These are phyloP conservation scores for Apiospora aurea DNA, from an alignment of 2,329 filamentous ascomycete species.

Conservation along the genomic window DNA sequence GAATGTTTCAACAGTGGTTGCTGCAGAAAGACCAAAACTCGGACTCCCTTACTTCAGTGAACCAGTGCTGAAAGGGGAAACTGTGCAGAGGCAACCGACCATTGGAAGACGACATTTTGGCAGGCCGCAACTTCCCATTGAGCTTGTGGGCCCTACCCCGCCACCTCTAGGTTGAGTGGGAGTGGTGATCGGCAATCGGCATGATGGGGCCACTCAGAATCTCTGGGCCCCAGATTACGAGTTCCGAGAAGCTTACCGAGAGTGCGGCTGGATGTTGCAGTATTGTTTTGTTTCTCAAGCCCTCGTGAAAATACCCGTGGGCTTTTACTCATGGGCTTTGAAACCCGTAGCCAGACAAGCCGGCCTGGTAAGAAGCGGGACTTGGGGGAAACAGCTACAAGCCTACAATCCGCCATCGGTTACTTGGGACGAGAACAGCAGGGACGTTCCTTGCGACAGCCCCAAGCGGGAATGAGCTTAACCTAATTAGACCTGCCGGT, in stretches of 20 bases:
- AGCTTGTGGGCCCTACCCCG: background rate
- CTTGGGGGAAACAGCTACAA: background rate
- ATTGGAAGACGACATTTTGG: background rate
- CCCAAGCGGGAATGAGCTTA: background rate
- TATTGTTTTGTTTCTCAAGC: background rate
- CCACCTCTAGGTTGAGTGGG: background rate
- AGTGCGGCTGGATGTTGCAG: too few species aligned
- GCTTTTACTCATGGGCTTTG: background rate
- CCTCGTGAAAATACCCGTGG: too few species aligned
- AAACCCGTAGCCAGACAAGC: background rate
- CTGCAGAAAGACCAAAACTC: background rate
- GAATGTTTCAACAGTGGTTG: background rate
- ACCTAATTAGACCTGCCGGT: slow-evolving; percentile 1
- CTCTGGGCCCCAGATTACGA: background rate
- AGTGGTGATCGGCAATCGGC: background rate
- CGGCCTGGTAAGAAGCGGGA: background rate
- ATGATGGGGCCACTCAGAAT: background rate
- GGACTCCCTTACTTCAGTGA: too few species aligned
- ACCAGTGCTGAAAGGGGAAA: too few species aligned
- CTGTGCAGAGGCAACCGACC: background rate
- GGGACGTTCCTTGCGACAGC: background rate
- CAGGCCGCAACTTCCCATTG: background rate
- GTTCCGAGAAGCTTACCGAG: background rate
- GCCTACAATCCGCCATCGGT: background rate
- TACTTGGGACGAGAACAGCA: slow-evolving; percentile 1